Conservation (phyloP, 2,329 filamentous ascomycete species). For the Xylariaceae sp. region DNA sequence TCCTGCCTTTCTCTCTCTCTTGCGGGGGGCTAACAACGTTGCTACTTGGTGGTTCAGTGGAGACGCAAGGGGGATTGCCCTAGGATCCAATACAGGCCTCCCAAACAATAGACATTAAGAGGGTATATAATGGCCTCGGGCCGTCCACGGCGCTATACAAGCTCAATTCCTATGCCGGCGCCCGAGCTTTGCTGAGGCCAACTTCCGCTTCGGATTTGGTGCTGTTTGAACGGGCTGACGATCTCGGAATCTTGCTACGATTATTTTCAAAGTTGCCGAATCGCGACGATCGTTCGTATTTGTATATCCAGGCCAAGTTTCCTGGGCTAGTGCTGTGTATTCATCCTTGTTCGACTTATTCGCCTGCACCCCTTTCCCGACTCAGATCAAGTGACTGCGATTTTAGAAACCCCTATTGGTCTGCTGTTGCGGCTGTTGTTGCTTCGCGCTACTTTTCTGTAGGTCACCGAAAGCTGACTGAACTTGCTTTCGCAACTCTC, state of each 20-base stretch:
- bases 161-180: slow-evolving; percentile 13
- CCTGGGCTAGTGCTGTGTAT: not conserved
- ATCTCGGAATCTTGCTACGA: not conserved
- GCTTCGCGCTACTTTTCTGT: slow-evolving; percentile 40
- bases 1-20: slow-evolving; percentile 4
- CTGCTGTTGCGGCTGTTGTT: slow-evolving; percentile 18
- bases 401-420: slow-evolving; percentile 25
- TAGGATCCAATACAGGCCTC: slow-evolving; percentile 13
- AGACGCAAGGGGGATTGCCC: slow-evolving; percentile 5
- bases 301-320: not conserved
- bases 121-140: slow-evolving; percentile 15
- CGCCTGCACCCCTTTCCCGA: not conserved
- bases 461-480: slow-evolving; percentile 56
- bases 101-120: slow-evolving; percentile 10
- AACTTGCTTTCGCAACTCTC: slow-evolving; percentile 72
- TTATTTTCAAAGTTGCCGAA: not conserved
- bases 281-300: not conserved
- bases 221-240: not conserved
- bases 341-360: not conserved
- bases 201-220: not conserved
- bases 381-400: not conserved
- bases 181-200: slow-evolving; percentile 1
- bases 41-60: not conserved
- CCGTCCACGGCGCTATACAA: slow-evolving; percentile 18
- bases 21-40: not conserved